A percentile compares a stretch with the other conserved stretches of the same genome.
These are phyloP conservation scores for Rhexocercosporidium sp. DNA, from an alignment of 2,329 filamentous ascomycete genomes.

Conservation along the genomic window DNA sequence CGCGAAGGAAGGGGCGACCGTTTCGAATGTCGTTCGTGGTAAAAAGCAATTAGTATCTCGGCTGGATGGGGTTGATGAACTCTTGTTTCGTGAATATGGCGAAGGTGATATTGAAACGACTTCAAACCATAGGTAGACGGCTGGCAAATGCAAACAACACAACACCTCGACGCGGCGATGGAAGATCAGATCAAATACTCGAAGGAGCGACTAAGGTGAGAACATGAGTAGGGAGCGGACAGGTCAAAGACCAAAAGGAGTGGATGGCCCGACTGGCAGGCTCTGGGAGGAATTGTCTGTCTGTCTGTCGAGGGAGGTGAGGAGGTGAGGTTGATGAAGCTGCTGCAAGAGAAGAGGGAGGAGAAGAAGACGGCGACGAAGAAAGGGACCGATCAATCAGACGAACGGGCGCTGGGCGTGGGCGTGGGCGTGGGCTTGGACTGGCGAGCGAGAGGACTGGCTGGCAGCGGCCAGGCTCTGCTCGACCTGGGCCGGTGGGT, in stretches of 20 bases:
- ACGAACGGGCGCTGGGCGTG: constrained; percentile 11
- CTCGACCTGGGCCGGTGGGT: neutral
- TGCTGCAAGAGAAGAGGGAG: constrained; percentile 33
- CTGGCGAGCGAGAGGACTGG: neutral
- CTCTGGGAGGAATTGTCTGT: constrained; percentile 34
- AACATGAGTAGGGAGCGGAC: constrained; percentile 46
- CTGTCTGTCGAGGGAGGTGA: constrained; percentile 18
- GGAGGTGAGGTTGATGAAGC: constrained; percentile 38
- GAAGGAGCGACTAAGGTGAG: constrained; percentile 45
- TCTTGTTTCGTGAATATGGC: constrained; percentile 27
- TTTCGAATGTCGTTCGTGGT: constrained; percentile 15
- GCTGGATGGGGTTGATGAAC: constrained; percentile 15
- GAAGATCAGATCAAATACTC: constrained; percentile 12
- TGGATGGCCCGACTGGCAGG: constrained; percentile 63
- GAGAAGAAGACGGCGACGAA: constrained; percentile 15
- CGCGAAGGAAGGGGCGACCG: constrained; percentile 30
- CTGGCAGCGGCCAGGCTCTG: constrained; percentile 5
- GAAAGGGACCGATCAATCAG: constrained; percentile 14
- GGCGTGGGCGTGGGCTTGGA: neutral
- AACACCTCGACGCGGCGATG: constrained; percentile 16
- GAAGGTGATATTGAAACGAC: constrained; percentile 35
- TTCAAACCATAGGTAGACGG: constrained; percentile 20
- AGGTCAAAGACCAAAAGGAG: constrained; percentile 53
- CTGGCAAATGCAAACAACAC: constrained; percentile 13
- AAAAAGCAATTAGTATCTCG: constrained; percentile 17